Conservation (phyloP, 2,329 filamentous ascomycete genomes). For the Aspergillus nomiae region DNA sequence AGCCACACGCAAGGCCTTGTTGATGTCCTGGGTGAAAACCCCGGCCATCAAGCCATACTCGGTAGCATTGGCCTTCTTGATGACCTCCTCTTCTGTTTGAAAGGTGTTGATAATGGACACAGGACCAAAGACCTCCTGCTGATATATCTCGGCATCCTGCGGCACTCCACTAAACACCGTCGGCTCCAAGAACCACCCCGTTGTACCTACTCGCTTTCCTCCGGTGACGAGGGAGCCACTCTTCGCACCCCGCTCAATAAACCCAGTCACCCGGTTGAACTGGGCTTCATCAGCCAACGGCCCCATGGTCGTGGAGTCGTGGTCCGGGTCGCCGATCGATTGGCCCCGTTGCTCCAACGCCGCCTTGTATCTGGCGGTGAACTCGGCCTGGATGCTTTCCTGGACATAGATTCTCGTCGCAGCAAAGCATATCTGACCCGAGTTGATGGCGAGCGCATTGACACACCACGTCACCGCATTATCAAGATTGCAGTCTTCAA, state of each 20-base stretch:
- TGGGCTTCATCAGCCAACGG: conserved; percentile 6
- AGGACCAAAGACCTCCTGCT: conserved; percentile 14
- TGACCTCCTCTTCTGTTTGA: conserved; percentile 14
- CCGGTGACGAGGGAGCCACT: not conserved
- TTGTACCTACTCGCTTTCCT: conserved; percentile 6
- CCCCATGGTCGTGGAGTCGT: conserved; percentile 1
- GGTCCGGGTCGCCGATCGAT: conserved; percentile 6
- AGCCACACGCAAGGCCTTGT: conserved; percentile 10
- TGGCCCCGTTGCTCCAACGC: not conserved
- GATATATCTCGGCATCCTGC: not conserved
- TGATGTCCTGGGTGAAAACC: conserved; percentile 17
- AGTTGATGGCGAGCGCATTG: conserved; percentile 31
- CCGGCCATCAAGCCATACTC: conserved; percentile 17
- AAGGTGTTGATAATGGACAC: conserved; percentile 13
- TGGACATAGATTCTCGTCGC: conserved; percentile 38
- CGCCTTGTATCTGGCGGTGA: not conserved
- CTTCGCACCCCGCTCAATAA: not conserved
- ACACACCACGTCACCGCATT: conserved; percentile 33
- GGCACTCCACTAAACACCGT: conserved; percentile 6
- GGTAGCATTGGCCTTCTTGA: conserved; percentile 12
- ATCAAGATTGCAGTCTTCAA: conserved; percentile 32
- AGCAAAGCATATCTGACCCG: conserved; percentile 35
- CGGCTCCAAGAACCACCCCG: conserved; percentile 8
- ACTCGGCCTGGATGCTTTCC: conserved; percentile 19
- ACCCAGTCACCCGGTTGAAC: conserved; percentile 1